phyloP scores from a whole-genome alignment of 306 rosid genomes.

The Prinsepia uniflora region DNA sequence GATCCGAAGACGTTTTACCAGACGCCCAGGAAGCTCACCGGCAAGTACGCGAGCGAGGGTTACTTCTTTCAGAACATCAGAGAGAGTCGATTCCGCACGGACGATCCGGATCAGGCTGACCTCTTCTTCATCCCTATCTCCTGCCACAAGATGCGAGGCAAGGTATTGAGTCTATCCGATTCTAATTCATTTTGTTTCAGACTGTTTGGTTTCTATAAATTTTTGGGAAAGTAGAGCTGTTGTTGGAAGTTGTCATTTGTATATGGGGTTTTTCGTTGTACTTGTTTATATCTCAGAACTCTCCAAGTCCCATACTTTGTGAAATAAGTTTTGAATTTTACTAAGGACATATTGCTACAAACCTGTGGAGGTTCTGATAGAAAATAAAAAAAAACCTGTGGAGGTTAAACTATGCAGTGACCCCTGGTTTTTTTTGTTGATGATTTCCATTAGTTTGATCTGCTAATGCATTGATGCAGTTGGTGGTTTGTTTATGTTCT shows the following conservation, averaged over 20 bases:
- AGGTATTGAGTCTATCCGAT: constrained; percentile 40
- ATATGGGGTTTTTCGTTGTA: not conserved
- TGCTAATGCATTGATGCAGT: not conserved
- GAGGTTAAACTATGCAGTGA: not conserved
- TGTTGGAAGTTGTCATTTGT: not conserved
- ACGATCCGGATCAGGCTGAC: constrained; percentile 76
- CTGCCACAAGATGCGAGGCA: constrained; percentile 96
- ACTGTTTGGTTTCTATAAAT: not conserved
- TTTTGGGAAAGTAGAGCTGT: not conserved
- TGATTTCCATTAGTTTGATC: not conserved
- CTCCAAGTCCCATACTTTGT: not conserved
- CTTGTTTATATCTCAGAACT: constrained; percentile 11
- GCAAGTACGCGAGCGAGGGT: constrained; percentile 90
- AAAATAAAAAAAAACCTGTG: no score
- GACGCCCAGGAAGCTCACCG: constrained; percentile 93
- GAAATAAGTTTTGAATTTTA: not conserved
- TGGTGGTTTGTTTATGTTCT: not conserved
- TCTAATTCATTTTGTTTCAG: not conserved
- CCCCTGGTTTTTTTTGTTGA: not conserved
- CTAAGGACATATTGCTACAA: not conserved
- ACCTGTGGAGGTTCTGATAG: no score
- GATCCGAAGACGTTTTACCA: constrained; percentile 88
- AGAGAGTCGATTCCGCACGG: constrained; percentile 72
- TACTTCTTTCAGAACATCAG: constrained; percentile 89
- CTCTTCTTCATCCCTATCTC: constrained; percentile 93